These are phyloP conservation scores for Arxiozyma slooffiae DNA, from an alignment of 1,139 yeast genomes.

Conservation along the genomic window DNA sequence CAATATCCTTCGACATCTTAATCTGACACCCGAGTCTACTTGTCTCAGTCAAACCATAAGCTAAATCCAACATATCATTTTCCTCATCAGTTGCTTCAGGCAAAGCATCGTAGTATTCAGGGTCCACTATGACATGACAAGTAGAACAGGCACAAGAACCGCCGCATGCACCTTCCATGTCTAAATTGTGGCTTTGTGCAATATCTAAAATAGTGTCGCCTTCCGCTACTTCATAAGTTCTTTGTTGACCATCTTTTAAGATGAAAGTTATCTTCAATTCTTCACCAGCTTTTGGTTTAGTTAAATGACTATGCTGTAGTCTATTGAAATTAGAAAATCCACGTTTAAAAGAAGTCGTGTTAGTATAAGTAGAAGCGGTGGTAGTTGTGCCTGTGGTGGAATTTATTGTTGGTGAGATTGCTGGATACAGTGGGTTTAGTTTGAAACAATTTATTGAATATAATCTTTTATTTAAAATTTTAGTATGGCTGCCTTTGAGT, in stretches of 20 bases:
- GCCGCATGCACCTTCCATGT: slow-evolving; percentile 98
- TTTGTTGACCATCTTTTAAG: slow-evolving; percentile 81
- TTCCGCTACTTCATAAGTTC: slow-evolving; percentile 74
- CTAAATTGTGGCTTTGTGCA: slow-evolving; percentile 87
- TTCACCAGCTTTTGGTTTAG: slow-evolving; percentile 88
- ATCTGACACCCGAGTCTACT: slow-evolving; percentile 94
- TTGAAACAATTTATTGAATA: no score
- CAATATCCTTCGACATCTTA: slow-evolving; percentile 76
- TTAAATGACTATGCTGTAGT: slow-evolving; percentile 68
- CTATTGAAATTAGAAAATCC: slow-evolving; percentile 8
- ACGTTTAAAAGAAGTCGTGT: not conserved
- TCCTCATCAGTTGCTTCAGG: slow-evolving; percentile 98
- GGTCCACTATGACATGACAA: slow-evolving; percentile 93
- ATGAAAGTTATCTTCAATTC: slow-evolving; percentile 80
- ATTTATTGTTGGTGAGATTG: not conserved
- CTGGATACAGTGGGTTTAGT: no score
- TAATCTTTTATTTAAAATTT: not conserved
- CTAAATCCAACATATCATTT: slow-evolving; percentile 95
- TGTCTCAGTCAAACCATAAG: slow-evolving; percentile 94
- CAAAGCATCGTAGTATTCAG: slow-evolving; percentile 78
- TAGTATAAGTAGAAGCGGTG: not conserved
- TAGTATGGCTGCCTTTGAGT: not conserved
- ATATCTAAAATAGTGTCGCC: slow-evolving; percentile 89
- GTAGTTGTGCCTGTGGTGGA: not conserved
- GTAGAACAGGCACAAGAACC: slow-evolving; percentile 99